Base-by-base conservation (phyloP, 2,329 filamentous ascomycete species). In the Dactylellina parvicollis region DNA sequence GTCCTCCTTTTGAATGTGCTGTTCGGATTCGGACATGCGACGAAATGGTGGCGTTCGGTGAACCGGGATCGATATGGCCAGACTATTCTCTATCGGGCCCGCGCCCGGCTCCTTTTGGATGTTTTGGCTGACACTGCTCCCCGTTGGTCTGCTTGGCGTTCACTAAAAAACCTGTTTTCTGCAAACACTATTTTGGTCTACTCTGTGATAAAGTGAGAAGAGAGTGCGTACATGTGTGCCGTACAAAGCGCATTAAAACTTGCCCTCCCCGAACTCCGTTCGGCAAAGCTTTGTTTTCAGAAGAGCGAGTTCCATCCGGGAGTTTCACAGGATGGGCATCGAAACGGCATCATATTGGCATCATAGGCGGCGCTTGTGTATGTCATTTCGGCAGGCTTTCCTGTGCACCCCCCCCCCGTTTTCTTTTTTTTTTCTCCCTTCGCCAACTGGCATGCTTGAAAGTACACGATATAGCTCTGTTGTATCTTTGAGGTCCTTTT, bases 121-220 rank as follows among this genome's bases (percentile, higher is more conserved):
- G 40, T 65, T 32, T 40, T 56, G 32, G 52, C 30, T 55, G 36
- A 32, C 20, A n/a, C 20, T 16, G 38, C 59, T 47, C 22, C 4
- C 36, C 4, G 14, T 10, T 28, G 2, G 12, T 38, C 2, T 28
- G 47, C 49, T 69, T 52, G 54, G 64, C 50, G 22, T n/a, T 18
- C 40, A 44, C 24, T n/a, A 16, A 54, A 69, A 72, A 73, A 73
- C 69, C 55, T 44, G 69, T 66, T 73, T 73, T 49, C n/a, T 9
- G 44, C 3, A 9, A 16, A 54, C 38, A 55, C 30, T 26, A 24
- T 28, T 65, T 65, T 56, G 34, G 36, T 40, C 28, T n/a, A 52
- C 34, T 52, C 34, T 36, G 36, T 52, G 52, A 52, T 57, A 50
- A 30, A 38, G 44, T 66, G 42, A 30, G 12, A n/a, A n/a, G n/a